Evolutionary conservation across 2,329 filamentous ascomycete genomes (phyloP), one percentile per base, ranked within the genome.

Genomic region (Colletotrichum cereale): DNA sequence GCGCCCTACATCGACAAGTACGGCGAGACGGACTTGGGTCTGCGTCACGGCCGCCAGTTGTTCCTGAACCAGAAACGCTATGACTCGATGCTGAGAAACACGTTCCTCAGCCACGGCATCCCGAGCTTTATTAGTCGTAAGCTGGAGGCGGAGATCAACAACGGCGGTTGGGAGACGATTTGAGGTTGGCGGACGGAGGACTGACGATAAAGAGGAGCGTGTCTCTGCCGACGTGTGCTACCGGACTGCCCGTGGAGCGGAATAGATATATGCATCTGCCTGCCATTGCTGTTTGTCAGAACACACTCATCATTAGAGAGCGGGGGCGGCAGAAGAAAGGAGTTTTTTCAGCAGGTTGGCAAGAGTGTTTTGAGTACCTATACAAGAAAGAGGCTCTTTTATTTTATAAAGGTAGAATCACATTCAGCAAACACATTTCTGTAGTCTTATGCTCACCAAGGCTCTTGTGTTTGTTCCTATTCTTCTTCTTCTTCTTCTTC

Each of bases 1-100:
- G 96, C 96, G 5, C 96, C 96, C 0, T 99, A 98, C 81, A 92
- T 98, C 74, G 96, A 99, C 82, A 93, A 93, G 79, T 97, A 98
- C 79, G 97, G 97, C 75, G 96, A 99, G 86, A 93, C 94, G 5
- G 96, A 99, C 81, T 90, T 93, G n/a, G 95, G 95, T 52, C 86
- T 99, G 44, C 89, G 93, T 72, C 92, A 96, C 74, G 93, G 93
- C 72, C 91, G 97, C 68, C 96, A 97, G 82, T 85, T 99, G 58
- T 97, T 95, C 80, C 85, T 99, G 68, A 97, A 97, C 79, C 96
- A 98, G 84, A 96, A 93, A 82, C 87, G 96, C 75, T 99, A 98
- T 81, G 96, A 99, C 81, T 90, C 92, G 44, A 87, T 98, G 81
- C 87, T 98, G 68, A 88, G 96, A 62, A 93, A 92, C 75, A 90